These are phyloP conservation scores for Gossypium australe DNA, from an alignment of 345 rosid species.

Conservation along the genomic window DNA sequence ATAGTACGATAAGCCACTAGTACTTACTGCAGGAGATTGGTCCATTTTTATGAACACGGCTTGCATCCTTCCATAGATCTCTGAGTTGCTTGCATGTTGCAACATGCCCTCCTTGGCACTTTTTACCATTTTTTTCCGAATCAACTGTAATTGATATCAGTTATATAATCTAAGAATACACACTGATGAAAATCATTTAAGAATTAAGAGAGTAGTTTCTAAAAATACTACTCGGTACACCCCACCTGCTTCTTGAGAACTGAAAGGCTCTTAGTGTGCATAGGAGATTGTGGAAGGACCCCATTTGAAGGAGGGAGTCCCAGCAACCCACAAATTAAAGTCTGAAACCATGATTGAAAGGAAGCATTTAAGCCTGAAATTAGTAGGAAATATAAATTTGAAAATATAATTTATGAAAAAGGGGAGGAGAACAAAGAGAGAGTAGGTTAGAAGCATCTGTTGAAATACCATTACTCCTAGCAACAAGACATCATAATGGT, in stretches of 20 bases:
- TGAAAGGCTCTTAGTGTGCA: conserved; percentile 86
- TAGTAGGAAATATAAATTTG: neutral
- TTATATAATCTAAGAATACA: conserved; percentile 3
- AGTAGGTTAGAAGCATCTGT: neutral
- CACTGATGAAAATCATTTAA: neutral
- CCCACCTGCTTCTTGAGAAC: conserved; percentile 64
- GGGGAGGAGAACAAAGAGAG: neutral
- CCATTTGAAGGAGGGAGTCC: conserved; percentile 92
- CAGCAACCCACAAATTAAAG: conserved; percentile 71
- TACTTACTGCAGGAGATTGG: conserved; percentile 40
- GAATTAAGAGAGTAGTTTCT: neutral
- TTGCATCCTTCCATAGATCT: conserved; percentile 78
- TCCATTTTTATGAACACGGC: conserved; percentile 70
- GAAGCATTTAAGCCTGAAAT: neutral
- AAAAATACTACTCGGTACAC: neutral
- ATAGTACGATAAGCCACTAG: neutral
- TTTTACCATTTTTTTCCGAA: conserved; percentile 66
- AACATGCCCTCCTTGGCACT: conserved; percentile 66
- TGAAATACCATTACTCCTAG: conserved; percentile 53
- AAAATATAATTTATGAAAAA: neutral
- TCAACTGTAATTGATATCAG: conserved; percentile 30
- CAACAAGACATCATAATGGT: conserved; percentile 70
- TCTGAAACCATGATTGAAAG: conserved; percentile 34
- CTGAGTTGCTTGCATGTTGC: conserved; percentile 54
- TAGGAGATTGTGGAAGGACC: conserved; percentile 86